Evolutionary conservation across 176 grass and related monocot genomes (phyloP).

Genomic region (Chloris gayana): DNA sequence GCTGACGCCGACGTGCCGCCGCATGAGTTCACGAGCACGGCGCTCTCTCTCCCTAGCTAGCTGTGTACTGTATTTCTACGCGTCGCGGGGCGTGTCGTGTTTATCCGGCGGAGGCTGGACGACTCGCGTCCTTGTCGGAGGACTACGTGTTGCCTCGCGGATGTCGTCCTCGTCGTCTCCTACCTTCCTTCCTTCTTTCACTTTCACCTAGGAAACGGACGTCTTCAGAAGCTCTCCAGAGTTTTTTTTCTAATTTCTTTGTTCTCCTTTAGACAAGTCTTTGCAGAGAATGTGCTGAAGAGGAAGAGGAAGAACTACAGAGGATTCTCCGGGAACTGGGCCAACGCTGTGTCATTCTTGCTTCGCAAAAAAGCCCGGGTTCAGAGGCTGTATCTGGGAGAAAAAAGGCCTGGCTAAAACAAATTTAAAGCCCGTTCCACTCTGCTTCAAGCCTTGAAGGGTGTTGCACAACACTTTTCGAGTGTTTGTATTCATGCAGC

Average conservation of each 20-base stretch:
- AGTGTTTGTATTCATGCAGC: background rate
- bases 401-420: background rate
- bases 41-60: background rate
- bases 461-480: too few relatives aligned
- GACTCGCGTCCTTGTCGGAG: background rate
- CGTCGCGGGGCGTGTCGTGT: background rate
- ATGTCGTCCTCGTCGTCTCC: too few relatives aligned
- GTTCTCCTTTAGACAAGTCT: too few relatives aligned
- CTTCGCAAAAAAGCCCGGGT: background rate
- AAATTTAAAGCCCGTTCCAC: background rate
- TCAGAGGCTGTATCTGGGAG: background rate
- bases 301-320: too few relatives aligned
- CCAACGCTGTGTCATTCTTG: background rate
- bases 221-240: background rate
- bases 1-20: slow-evolving; percentile 15
- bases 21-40: background rate
- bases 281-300: too few relatives aligned
- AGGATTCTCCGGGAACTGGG: background rate
- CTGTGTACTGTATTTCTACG: background rate
- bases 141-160: background rate
- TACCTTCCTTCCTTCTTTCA: background rate
- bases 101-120: slow-evolving; percentile 4
- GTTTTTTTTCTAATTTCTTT: too few relatives aligned
- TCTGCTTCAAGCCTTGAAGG: too few relatives aligned
- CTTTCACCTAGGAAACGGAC: background rate